Evolutionary conservation across 78 protist species (phyloP).

Genomic region (Dictyostelium purpureum): DNA sequence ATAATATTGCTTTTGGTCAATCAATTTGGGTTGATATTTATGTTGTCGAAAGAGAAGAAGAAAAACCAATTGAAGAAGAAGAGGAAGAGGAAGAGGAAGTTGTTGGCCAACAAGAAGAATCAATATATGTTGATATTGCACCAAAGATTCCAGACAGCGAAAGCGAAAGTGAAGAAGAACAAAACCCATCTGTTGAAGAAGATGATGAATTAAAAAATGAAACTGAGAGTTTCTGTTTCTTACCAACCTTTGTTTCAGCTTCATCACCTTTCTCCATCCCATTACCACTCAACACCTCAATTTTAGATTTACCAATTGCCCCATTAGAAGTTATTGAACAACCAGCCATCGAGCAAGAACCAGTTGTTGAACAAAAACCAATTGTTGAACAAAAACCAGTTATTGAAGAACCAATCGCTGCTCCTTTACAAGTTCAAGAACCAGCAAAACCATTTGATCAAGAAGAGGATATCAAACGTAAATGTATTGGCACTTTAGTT

Average conservation of each 20-base stretch:
- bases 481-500: slow-evolving; percentile 40
- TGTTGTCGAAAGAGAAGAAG: slow-evolving; percentile 15
- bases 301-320: neutral
- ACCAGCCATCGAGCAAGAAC: neutral
- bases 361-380: neutral
- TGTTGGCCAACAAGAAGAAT: neutral
- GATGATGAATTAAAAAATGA: no score
- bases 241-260: neutral
- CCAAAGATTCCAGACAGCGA: slow-evolving; percentile 2
- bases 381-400: neutral
- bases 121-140: neutral
- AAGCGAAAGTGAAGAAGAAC: slow-evolving; percentile 9
- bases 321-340: neutral
- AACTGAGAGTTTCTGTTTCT: neutral
- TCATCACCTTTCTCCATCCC: slow-evolving; percentile 4
- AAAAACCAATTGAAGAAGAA: neutral
- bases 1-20: slow-evolving; percentile 77
- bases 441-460: slow-evolving; percentile 12
- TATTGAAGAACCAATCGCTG: neutral
- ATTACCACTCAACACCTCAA: neutral
- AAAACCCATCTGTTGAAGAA: slow-evolving; percentile 2
- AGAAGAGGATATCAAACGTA: slow-evolving; percentile 35
- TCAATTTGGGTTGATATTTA: slow-evolving; percentile 35
- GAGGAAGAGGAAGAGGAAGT: neutral
- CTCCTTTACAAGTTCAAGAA: neutral